phyloP scores from a whole-genome alignment of 352 stramenopile species.

The Elongisporangium undulatum region DNA sequence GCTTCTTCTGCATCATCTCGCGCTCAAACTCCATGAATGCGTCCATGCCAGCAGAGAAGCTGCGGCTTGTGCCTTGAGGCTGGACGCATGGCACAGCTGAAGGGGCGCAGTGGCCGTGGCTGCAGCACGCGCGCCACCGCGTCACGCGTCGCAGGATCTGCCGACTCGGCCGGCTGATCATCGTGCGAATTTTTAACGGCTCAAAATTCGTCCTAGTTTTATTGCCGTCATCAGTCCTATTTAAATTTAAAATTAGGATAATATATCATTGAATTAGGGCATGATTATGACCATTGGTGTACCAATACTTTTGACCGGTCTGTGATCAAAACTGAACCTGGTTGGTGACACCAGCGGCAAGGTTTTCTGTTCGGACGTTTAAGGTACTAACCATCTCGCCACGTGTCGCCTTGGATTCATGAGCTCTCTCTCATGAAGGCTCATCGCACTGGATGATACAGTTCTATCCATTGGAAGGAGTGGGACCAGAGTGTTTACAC shows the following conservation, averaged over 20 bases:
- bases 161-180: not conserved
- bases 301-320: not conserved
- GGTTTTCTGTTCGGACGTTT: not conserved
- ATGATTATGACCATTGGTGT: not conserved
- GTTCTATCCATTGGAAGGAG: no score
- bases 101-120: not conserved
- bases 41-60: slow-evolving; percentile 48
- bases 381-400: not conserved
- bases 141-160: not conserved
- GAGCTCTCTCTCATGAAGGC: no score
- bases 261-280: not conserved
- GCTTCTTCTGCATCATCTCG: slow-evolving; percentile 70
- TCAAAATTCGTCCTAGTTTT: not conserved
- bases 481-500: not conserved
- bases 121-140: not conserved
- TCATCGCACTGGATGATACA: no score
- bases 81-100: not conserved
- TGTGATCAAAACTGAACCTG: not conserved
- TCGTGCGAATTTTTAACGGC: not conserved
- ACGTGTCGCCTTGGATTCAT: not conserved
- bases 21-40: slow-evolving; percentile 86
- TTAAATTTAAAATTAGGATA: not conserved
- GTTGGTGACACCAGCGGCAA: no score
- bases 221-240: not conserved
- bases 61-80: not conserved